A percentile compares a stretch with the other conserved stretches of the same genome.
These are phyloP conservation scores for Selaginella moellendorffii DNA, from an alignment of 75 land plant genomes.

Conservation along the genomic window DNA sequence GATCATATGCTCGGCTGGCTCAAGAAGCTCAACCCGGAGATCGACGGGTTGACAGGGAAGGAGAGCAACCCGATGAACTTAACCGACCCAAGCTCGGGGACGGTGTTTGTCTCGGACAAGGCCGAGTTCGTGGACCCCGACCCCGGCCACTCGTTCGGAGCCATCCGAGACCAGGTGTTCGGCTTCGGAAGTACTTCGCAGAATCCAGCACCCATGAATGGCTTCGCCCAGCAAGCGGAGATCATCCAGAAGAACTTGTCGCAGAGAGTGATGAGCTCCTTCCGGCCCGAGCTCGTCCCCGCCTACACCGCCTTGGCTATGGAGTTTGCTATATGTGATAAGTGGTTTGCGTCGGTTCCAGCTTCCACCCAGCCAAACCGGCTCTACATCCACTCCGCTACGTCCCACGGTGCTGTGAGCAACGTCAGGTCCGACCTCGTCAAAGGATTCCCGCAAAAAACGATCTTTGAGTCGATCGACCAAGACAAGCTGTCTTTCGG, in stretches of 20 bases:
- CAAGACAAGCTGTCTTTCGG: conserved; percentile 41
- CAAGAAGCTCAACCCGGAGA: conserved; percentile 50
- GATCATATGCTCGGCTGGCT: conserved; percentile 99
- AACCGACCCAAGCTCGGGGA: conserved; percentile 41
- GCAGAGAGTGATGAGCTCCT: conserved; percentile 75
- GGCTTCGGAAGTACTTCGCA: conserved; percentile 51
- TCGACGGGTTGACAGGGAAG: conserved; percentile 78
- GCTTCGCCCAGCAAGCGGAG: conserved; percentile 85
- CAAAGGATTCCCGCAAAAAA: conserved; percentile 83
- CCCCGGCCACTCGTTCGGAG: conserved; percentile 93
- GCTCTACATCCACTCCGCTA: conserved; percentile 87
- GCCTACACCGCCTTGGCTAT: conserved; percentile 55
- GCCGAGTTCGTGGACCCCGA: conserved; percentile 80
- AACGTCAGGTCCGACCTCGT: conserved; percentile 71
- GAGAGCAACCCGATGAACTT: conserved; percentile 57
- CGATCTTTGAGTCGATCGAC: conserved; percentile 46
- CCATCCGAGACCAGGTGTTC: conserved; percentile 91
- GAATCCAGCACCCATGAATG: conserved; percentile 76
- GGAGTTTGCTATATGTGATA: conserved; percentile 79
- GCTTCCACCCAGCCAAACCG: conserved; percentile 96
- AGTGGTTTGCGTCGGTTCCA: conserved; percentile 97
- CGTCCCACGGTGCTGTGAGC: conserved; percentile 73
- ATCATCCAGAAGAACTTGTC: conserved; percentile 42
- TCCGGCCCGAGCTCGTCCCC: conserved; percentile 54
- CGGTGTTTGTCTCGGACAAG: conserved; percentile 45